Evolutionary conservation across 768 basidiomycete genomes (phyloP).

Genomic region (Lentinula sp.): DNA sequence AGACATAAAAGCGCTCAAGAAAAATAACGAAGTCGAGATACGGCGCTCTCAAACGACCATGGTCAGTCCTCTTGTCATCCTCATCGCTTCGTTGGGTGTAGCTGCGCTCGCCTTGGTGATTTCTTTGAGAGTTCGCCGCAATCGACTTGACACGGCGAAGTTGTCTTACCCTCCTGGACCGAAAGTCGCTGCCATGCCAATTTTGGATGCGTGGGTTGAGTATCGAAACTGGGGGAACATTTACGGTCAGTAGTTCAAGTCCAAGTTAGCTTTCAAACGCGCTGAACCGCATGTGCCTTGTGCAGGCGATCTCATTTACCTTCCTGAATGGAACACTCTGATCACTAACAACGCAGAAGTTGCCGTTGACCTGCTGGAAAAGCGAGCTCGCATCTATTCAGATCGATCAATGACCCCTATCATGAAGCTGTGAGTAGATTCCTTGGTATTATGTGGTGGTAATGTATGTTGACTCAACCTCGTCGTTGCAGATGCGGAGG

Average conservation of each 20-base stretch:
- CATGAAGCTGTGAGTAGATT: conserved; percentile 11
- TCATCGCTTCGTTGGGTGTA: not conserved
- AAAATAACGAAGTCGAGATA: not conserved
- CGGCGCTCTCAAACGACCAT: not conserved
- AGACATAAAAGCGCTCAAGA: not conserved
- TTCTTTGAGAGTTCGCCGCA: not conserved
- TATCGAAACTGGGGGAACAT: conserved; percentile 2
- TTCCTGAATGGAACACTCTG: conserved; percentile 19
- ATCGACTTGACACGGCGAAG: not conserved
- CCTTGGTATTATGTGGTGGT: too few species aligned
- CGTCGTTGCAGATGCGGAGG: not conserved
- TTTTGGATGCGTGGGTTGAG: conserved; percentile 2
- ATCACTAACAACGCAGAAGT: conserved; percentile 21
- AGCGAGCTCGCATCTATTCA: conserved; percentile 17
- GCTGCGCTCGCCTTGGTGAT: not conserved
- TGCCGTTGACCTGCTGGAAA: conserved; percentile 16
- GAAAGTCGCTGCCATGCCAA: not conserved
- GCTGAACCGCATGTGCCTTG: not conserved
- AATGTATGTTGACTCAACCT: not conserved
- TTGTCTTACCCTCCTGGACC: conserved; percentile 7
- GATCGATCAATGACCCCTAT: conserved; percentile 13
- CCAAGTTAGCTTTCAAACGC: not conserved
- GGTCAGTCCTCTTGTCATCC: not conserved
- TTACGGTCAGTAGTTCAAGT: not conserved
- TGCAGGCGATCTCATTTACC: conserved; percentile 17